Evolutionary conservation across 176 grass and related monocot genomes (phyloP).

Genomic region (Panicum miliaceum): DNA sequence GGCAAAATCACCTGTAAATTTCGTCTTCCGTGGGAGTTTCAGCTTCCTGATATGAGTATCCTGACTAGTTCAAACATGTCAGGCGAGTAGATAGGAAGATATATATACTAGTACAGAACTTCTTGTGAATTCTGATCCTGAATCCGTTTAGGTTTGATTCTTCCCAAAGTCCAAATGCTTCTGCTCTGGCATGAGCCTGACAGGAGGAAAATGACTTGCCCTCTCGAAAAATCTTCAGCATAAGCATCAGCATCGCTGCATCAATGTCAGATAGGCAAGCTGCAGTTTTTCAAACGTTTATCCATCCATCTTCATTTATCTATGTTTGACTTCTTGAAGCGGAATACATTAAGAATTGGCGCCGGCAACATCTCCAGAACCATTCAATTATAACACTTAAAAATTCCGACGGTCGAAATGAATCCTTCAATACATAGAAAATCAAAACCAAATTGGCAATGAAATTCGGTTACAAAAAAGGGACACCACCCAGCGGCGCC

Average conservation of each 20-base stretch:
- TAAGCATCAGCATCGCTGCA: neutral
- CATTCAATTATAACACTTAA: neutral
- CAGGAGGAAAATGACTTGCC: neutral
- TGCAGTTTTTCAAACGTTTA: conserved; percentile 2
- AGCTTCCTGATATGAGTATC: neutral
- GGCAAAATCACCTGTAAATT: neutral
- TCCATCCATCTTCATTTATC: conserved; percentile 12
- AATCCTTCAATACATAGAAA: neutral
- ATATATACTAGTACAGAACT: neutral
- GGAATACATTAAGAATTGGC: neutral
- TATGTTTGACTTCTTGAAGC: conserved; percentile 18
- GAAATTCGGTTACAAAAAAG: neutral
- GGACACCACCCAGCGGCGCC: neutral
- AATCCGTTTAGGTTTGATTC: neutral
- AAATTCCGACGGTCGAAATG: neutral
- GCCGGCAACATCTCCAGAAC: neutral
- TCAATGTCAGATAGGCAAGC: neutral
- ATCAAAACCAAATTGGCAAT: neutral
- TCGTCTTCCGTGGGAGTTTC: neutral
- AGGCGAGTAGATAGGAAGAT: neutral
- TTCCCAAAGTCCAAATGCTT: neutral
- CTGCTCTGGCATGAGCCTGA: neutral
- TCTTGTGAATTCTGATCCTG: neutral
- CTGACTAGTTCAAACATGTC: neutral
- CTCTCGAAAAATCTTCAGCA: neutral